Percentiles rank a stretch among this genome's conserved stretches.
Evolutionary conservation across 129 eudicot genomes (phyloP).

Genomic region (Pulicaria dysenterica): DNA sequence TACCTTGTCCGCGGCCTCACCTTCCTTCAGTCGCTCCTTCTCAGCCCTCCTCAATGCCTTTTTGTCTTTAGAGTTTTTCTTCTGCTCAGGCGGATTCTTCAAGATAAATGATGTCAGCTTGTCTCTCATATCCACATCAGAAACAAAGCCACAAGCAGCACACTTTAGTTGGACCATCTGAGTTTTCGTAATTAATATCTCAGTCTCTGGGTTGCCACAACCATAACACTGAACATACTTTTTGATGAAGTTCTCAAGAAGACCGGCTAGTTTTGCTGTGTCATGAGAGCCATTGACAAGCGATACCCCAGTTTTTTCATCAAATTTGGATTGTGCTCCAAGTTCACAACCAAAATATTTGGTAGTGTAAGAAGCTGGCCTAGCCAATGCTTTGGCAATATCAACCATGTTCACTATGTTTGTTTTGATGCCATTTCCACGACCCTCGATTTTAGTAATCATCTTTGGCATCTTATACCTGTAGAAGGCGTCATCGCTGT

Average conservation of each 20-base stretch:
- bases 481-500: constrained; percentile 74
- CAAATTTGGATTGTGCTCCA: constrained; percentile 71
- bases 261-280: constrained; percentile 58
- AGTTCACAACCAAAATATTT: constrained; percentile 70
- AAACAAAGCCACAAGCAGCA: constrained; percentile 73
- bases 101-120: constrained; percentile 58
- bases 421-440: constrained; percentile 73
- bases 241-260: constrained; percentile 63
- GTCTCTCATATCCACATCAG: constrained; percentile 75
- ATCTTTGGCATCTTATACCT: constrained; percentile 73
- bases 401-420: constrained; percentile 76
- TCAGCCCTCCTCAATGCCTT: constrained; percentile 73
- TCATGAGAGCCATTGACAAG: constrained; percentile 67
- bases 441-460: constrained; percentile 61
- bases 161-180: constrained; percentile 61
- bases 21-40: constrained; percentile 61
- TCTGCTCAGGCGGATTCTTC: constrained; percentile 56
- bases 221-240: constrained; percentile 72
- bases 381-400: constrained; percentile 64
- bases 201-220: constrained; percentile 71
- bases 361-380: constrained; percentile 66
- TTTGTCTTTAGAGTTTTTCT: constrained; percentile 54
- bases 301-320: constrained; percentile 58
- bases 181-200: constrained; percentile 50
- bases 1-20: constrained; percentile 59